Conservation (phyloP, 73 alveolate genomes). For the Paramecium primaurelia region DNA sequence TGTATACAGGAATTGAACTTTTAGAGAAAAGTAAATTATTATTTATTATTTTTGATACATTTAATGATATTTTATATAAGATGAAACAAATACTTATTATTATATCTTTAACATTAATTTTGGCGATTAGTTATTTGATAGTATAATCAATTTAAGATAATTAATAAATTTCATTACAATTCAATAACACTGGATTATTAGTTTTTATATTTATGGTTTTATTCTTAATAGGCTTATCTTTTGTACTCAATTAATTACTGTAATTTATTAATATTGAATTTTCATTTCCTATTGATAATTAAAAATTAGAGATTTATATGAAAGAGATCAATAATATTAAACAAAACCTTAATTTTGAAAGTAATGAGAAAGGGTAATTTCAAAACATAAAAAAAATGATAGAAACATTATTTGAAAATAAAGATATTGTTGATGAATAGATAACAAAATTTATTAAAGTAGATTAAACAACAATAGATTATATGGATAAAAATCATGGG, state of each 20-base stretch:
- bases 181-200: not conserved
- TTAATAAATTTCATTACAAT: not conserved
- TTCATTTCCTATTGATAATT: not conserved
- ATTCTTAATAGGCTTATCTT: not conserved
- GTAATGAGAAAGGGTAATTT: not conserved
- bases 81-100: not conserved
- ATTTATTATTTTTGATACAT: not conserved
- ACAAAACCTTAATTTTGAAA: not conserved
- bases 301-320: not conserved
- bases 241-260: not conserved
- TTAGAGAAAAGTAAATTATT: not conserved
- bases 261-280: not conserved
- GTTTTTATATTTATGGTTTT: not conserved
- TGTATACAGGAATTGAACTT: not conserved
- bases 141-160: not conserved
- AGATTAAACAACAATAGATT: not conserved
- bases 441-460: not conserved
- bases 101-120: not conserved
- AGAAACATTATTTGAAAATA: not conserved
- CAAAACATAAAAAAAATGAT: not conserved
- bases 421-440: conserved; percentile 18
- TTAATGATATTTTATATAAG: not conserved
- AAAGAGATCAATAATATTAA: not conserved
- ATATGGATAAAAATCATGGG: not conserved
- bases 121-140: not conserved